Conservation (phyloP, 2,329 filamentous ascomycete genomes). For the Claviceps pusilla region DNA sequence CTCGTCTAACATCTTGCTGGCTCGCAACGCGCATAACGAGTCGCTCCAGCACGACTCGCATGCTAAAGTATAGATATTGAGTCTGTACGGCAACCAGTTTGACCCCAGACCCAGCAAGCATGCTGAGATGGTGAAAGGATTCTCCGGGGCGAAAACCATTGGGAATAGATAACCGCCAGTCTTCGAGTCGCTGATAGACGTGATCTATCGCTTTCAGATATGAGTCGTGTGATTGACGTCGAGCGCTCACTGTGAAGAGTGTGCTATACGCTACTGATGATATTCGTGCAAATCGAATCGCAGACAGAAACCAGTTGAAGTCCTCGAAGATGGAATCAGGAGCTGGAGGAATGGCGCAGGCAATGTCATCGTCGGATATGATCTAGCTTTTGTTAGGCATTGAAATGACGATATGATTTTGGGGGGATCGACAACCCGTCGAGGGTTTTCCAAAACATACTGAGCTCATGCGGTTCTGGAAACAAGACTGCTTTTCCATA, state of each 20-base stretch:
- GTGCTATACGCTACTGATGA: constrained; percentile 18
- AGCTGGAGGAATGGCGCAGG: constrained; percentile 18
- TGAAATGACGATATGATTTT: not conserved
- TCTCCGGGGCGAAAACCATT: constrained; percentile 16
- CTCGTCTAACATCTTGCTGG: constrained; percentile 5
- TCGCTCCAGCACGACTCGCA: constrained; percentile 17
- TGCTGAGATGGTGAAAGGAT: constrained; percentile 7
- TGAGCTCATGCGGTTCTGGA: constrained; percentile 17
- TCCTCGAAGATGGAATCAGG: constrained; percentile 18
- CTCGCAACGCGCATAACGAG: constrained; percentile 14
- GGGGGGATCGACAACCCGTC: not conserved
- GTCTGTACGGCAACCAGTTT: constrained; percentile 13
- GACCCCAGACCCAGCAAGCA: constrained; percentile 6
- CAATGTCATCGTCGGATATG: constrained; percentile 23
- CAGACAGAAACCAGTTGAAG: constrained; percentile 21
- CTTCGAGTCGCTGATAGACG: constrained; percentile 14
- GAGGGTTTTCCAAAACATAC: constrained; percentile 10
- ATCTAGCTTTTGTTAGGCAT: constrained; percentile 10
- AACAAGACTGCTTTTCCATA: constrained; percentile 21
- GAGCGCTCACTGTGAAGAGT: constrained; percentile 21
- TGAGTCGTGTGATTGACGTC: constrained; percentile 9
- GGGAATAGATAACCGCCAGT: constrained; percentile 18
- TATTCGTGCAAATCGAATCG: constrained; percentile 16
- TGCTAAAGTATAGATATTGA: constrained; percentile 17
- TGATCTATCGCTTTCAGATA: constrained; percentile 11